These are phyloP conservation scores for Byssoonygena ceratinophila DNA, from an alignment of 2,329 filamentous ascomycete species.

Conservation along the genomic window DNA sequence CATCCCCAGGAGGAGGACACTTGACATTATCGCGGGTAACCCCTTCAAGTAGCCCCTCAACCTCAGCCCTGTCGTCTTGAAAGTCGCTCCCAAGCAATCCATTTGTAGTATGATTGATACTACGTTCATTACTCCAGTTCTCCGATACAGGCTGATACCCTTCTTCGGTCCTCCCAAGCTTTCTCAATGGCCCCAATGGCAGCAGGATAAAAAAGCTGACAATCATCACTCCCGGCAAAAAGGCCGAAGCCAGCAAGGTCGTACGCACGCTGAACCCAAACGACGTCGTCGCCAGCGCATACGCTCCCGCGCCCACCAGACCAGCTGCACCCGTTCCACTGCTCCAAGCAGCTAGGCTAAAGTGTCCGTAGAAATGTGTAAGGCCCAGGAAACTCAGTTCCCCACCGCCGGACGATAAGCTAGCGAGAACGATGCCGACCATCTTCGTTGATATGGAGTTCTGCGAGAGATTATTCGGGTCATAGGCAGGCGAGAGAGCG, in stretches of 20 bases:
- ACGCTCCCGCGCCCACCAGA: constrained; percentile 73
- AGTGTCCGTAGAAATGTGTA: constrained; percentile 84
- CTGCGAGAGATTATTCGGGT: constrained; percentile 6
- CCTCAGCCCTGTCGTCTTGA: constrained; percentile 22
- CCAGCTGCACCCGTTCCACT: constrained; percentile 86
- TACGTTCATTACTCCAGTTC: constrained; percentile 25
- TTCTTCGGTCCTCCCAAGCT: constrained; percentile 32
- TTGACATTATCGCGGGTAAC: constrained; percentile 12
- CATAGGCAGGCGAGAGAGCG: constrained; percentile 59
- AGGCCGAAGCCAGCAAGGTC: constrained; percentile 67
- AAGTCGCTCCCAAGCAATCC: constrained; percentile 27
- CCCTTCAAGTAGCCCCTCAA: constrained; percentile 25
- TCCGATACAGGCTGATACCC: constrained; percentile 47
- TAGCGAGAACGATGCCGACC: constrained; percentile 72
- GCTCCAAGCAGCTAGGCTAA: constrained; percentile 82
- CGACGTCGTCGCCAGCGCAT: constrained; percentile 74
- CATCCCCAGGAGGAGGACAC: neutral
- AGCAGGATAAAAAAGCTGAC: constrained; percentile 75
- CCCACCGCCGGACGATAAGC: constrained; percentile 72
- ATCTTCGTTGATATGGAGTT: constrained; percentile 63
- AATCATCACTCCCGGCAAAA: constrained; percentile 68
- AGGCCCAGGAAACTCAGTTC: constrained; percentile 85
- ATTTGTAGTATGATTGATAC: neutral
- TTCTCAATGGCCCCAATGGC: constrained; percentile 55
- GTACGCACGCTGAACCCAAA: constrained; percentile 61